phyloP scores from a whole-genome alignment of 2,329 filamentous ascomycete species.

The Paecilomyces variotii region DNA sequence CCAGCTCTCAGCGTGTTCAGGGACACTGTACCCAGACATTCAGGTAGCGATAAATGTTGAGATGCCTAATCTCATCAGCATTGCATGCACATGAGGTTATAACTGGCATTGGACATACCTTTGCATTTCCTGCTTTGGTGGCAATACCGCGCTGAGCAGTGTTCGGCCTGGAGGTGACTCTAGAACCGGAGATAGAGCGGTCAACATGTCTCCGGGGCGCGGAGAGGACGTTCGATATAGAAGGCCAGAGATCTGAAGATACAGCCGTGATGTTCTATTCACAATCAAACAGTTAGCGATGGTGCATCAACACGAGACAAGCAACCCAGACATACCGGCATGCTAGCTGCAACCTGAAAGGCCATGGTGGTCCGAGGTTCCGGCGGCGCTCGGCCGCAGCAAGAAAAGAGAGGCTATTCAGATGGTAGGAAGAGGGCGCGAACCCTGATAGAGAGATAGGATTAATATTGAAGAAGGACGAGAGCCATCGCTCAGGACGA shows the following conservation, averaged over 20 bases:
- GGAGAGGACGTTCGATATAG: constrained; percentile 31
- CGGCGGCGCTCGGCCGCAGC: constrained; percentile 31
- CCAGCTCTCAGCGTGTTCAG: constrained; percentile 16
- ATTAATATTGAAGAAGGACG: constrained; percentile 10
- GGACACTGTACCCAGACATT: constrained; percentile 18
- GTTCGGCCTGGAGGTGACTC: constrained; percentile 4
- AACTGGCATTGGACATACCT: constrained; percentile 11
- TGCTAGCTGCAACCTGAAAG: constrained; percentile 41
- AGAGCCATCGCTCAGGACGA: constrained; percentile 6
- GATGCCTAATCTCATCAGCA: constrained; percentile 7
- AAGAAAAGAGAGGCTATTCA: constrained; percentile 1
- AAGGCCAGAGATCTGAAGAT: constrained; percentile 38
- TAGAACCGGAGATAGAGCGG: constrained; percentile 9
- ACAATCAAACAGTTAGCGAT: neutral
- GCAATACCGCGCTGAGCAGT: neutral
- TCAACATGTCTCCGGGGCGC: constrained; percentile 28
- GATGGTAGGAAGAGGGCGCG: constrained; percentile 1
- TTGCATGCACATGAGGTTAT: neutral
- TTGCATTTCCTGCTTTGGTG: constrained; percentile 7
- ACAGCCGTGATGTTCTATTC: constrained; percentile 39
- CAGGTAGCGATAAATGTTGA: constrained; percentile 14
- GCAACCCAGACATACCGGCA: constrained; percentile 34
- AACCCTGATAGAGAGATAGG: constrained; percentile 5
- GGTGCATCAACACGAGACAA: neutral
- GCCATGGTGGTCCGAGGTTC: constrained; percentile 38